Evolutionary conservation across 495 filamentous ascomycete genomes (phyloP).

Genomic region (Acidiella bohemica): DNA sequence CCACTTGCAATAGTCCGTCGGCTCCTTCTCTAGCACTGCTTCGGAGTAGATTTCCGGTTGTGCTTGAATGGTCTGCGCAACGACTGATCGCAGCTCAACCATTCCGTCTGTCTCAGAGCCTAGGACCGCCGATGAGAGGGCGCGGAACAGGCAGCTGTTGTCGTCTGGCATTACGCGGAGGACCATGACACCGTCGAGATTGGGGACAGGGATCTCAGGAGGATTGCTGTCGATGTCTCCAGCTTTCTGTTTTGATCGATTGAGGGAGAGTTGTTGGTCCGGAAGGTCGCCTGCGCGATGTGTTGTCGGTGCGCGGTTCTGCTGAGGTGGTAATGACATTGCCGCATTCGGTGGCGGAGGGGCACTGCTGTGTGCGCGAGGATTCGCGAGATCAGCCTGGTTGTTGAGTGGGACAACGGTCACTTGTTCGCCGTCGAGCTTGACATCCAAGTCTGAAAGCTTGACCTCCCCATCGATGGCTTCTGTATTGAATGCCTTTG

Average conservation of each 20-base stretch:
- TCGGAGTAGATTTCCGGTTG: slow-evolving; percentile 58
- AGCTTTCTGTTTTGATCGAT: slow-evolving; percentile 29
- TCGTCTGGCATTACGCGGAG: slow-evolving; percentile 96
- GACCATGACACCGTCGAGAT: slow-evolving; percentile 52
- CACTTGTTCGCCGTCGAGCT: slow-evolving; percentile 69
- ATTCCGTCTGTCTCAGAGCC: slow-evolving; percentile 53
- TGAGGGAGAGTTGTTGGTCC: slow-evolving; percentile 17
- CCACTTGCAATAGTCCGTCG: slow-evolving; percentile 69
- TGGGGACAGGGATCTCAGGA: slow-evolving; percentile 52
- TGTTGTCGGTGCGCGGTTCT: slow-evolving; percentile 7
- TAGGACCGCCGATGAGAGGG: slow-evolving; percentile 65
- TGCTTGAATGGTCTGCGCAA: slow-evolving; percentile 64
- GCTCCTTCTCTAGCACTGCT: slow-evolving; percentile 56
- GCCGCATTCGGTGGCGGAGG: slow-evolving; percentile 9
- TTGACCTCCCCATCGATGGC: slow-evolving; percentile 33
- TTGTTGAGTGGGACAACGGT: slow-evolving; percentile 43
- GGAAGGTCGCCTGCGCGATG: slow-evolving; percentile 16
- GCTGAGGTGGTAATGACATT: slow-evolving; percentile 15
- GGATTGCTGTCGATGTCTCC: slow-evolving; percentile 40
- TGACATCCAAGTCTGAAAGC: slow-evolving; percentile 45
- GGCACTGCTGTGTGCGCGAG: slow-evolving; percentile 8
- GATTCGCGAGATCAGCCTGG: slow-evolving; percentile 25
- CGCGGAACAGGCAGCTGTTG: slow-evolving; percentile 89
- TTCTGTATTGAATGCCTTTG: slow-evolving; percentile 52
- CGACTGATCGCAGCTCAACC: slow-evolving; percentile 62